Evolutionary conservation across 2,329 filamentous ascomycete genomes (phyloP).

Genomic region (Phaeomoniella chlamydospora): DNA sequence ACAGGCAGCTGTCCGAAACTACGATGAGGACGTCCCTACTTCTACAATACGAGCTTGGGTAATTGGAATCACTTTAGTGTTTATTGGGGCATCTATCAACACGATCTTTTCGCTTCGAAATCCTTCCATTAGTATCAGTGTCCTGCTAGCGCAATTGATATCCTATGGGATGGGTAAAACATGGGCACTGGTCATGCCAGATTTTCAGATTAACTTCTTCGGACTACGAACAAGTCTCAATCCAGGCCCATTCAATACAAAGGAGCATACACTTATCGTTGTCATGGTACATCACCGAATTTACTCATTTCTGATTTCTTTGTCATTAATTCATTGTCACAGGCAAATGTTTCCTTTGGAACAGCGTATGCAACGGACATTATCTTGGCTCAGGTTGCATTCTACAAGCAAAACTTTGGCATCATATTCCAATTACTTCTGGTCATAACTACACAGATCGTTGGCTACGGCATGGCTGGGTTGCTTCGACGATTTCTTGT

Average conservation of each 20-base stretch:
- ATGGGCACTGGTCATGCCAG: constrained; percentile 14
- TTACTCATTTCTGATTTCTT: constrained; percentile 15
- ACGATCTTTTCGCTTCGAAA: constrained; percentile 33
- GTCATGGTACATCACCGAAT: constrained; percentile 13
- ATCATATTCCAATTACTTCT: constrained; percentile 16
- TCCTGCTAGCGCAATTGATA: constrained; percentile 27
- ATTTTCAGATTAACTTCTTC: constrained; percentile 16
- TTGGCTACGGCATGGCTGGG: constrained; percentile 45
- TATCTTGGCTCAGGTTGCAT: constrained; percentile 23
- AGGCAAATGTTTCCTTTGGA: constrained; percentile 13
- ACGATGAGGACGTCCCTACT: constrained; percentile 15
- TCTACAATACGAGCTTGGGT: constrained; percentile 24
- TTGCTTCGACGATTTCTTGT: constrained; percentile 50
- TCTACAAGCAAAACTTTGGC: constrained; percentile 19
- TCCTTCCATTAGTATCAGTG: constrained; percentile 14
- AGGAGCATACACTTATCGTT: constrained; percentile 13
- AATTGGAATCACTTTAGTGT: constrained; percentile 38
- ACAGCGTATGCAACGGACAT: constrained; percentile 30
- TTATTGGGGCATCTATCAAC: constrained; percentile 46
- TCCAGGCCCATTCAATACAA: constrained; percentile 16
- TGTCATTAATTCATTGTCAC: constrained; percentile 14
- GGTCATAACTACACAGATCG: constrained; percentile 27
- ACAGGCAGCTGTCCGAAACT: constrained; percentile 15
- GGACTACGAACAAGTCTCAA: constrained; percentile 14
- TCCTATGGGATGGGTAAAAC: constrained; percentile 24